These are phyloP conservation scores for Flagelloscypha sp. DNA, from an alignment of 768 basidiomycete species.

Conservation along the genomic window DNA sequence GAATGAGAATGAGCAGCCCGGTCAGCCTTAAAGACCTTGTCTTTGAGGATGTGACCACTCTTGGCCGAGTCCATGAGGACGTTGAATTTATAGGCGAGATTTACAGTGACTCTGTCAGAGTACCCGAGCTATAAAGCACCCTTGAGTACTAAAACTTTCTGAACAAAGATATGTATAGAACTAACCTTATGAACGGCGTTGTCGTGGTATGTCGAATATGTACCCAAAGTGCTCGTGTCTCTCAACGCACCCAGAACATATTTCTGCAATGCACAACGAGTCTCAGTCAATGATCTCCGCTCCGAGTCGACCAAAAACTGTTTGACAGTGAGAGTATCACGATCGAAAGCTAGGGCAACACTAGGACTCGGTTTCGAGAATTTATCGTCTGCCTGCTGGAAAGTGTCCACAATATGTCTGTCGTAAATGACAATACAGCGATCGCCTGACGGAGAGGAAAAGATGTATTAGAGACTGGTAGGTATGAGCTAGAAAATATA, in stretches of 20 bases:
- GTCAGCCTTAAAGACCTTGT: conserved; percentile 23
- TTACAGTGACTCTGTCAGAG: no score
- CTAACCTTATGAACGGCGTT: no score
- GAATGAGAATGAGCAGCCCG: conserved; percentile 11
- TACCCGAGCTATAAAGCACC: conserved; percentile 47
- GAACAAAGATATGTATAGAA: conserved; percentile 40
- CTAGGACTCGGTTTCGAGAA: conserved; percentile 42
- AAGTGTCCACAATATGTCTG: conserved; percentile 42
- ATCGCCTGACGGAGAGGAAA: conserved; percentile 69
- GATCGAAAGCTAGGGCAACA: conserved; percentile 32
- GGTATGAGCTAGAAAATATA: neutral
- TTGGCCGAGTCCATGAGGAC: conserved; percentile 46
- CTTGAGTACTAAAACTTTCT: conserved; percentile 32
- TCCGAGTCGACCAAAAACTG: conserved; percentile 29
- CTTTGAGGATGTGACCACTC: conserved; percentile 41
- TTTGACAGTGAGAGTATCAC: conserved; percentile 34
- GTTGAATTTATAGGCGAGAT: conserved; percentile 22
- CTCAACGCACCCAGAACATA: conserved; percentile 44
- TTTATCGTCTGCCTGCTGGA: conserved; percentile 42
- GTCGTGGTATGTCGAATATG: conserved; percentile 50
- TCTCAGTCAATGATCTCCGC: conserved; percentile 13
- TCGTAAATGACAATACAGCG: conserved; percentile 52
- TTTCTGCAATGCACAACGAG: conserved; percentile 33
- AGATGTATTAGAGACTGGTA: neutral
- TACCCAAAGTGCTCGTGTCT: conserved; percentile 39